phyloP scores from a whole-genome alignment of 257 asterid genomes.

The Solanum ossicruentum region DNA sequence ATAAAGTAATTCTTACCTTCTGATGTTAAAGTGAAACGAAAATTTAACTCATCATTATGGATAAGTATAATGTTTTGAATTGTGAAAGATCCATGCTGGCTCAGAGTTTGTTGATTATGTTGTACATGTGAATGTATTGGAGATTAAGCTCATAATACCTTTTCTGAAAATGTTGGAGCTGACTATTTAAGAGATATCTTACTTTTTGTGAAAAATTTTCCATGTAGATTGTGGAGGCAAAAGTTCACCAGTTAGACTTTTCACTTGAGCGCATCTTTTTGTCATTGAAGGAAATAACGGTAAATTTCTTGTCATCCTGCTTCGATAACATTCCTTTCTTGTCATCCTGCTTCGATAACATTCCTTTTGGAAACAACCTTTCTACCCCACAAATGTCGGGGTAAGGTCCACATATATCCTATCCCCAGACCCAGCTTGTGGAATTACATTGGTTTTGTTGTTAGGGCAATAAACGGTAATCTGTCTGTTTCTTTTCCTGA shows the following conservation, averaged over 20 bases:
- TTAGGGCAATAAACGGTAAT: constrained; percentile 64
- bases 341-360: neutral
- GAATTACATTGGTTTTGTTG: constrained; percentile 15
- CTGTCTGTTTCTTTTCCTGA: neutral
- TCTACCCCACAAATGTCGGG: neutral
- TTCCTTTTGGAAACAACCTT: neutral
- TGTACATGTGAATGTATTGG: neutral
- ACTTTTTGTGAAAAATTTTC: neutral
- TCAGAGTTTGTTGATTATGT: neutral
- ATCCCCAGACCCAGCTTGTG: neutral
- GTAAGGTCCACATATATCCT: neutral
- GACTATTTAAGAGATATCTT: neutral
- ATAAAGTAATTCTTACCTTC: neutral
- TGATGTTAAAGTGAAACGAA: neutral
- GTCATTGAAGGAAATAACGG: constrained; percentile 80
- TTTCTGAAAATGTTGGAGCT: neutral
- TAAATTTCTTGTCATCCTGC: constrained; percentile 5
- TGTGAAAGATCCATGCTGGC: neutral
- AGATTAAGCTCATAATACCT: neutral
- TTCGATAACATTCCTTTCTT: neutral
- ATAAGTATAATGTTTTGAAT: neutral
- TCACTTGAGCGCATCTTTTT: constrained; percentile 77
- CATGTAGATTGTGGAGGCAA: constrained; percentile 79
- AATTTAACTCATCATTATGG: neutral
- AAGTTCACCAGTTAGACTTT: constrained; percentile 87